These are phyloP conservation scores for Paramecium primaurelia DNA, from an alignment of 73 alveolate genomes.

Conservation along the genomic window DNA sequence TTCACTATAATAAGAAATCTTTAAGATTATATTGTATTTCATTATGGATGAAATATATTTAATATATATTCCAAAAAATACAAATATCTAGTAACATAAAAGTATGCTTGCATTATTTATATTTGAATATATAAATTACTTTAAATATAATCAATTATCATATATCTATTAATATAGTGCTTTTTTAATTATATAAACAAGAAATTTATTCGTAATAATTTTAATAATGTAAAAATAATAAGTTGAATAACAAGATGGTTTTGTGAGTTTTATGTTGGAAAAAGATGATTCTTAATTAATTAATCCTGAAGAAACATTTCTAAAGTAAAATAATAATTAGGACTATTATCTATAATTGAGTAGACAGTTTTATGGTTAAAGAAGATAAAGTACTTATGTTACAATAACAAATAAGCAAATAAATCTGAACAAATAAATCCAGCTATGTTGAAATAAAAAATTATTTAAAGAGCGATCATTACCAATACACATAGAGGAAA, in stretches of 20 bases:
- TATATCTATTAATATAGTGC: background rate
- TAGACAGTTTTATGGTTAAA: conserved; percentile 16
- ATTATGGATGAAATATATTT: no score
- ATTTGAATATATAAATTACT: background rate
- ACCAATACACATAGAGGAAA: background rate
- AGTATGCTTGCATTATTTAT: no score
- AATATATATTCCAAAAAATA: background rate
- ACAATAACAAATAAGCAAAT: background rate
- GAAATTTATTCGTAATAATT: background rate
- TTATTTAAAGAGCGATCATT: background rate
- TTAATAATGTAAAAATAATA: background rate
- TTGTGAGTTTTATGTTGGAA: conserved; percentile 28
- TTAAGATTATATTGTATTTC: no score
- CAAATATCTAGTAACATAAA: no score
- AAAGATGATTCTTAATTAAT: conserved; percentile 27
- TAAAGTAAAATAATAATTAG: background rate
- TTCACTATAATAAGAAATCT: no score
- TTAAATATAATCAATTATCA: background rate
- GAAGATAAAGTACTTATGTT: background rate
- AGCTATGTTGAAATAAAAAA: background rate
- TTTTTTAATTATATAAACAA: background rate
- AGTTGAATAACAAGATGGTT: background rate
- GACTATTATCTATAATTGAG: background rate
- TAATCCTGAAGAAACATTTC: background rate
- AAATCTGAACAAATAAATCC: background rate